These are phyloP conservation scores for Populus simonii DNA, from an alignment of 345 rosid species.

Conservation along the genomic window DNA sequence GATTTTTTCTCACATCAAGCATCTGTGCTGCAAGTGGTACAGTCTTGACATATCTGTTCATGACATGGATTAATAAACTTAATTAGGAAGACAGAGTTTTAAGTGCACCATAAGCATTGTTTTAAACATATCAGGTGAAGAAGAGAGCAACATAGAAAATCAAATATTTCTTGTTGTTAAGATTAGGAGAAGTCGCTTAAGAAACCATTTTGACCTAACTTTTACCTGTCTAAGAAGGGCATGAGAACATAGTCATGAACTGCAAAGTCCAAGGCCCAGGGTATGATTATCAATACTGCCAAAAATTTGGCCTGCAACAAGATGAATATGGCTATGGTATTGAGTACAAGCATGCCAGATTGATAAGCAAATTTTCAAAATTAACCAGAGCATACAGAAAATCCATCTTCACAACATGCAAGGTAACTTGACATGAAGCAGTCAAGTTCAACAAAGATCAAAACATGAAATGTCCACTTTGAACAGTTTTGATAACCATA, in stretches of 20 bases:
- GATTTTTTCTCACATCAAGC: slow-evolving; percentile 75
- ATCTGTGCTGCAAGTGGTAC: slow-evolving; percentile 90
- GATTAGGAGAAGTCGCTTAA: not conserved
- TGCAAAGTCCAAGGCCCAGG: slow-evolving; percentile 79
- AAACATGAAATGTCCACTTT: not conserved
- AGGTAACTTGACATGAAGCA: not conserved
- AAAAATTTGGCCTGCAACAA: slow-evolving; percentile 77
- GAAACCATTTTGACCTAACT: not conserved
- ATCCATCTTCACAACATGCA: not conserved
- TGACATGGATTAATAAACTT: not conserved
- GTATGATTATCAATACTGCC: slow-evolving; percentile 68
- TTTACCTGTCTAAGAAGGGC: slow-evolving; percentile 94
- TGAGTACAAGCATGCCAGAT: not conserved
- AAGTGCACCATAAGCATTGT: not conserved
- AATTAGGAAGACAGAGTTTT: not conserved
- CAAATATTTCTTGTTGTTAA: too few species aligned
- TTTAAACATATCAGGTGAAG: not conserved
- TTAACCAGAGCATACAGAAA: not conserved
- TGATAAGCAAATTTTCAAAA: not conserved
- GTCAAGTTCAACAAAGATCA: not conserved
- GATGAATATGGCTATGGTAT: slow-evolving; percentile 13
- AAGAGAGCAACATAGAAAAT: not conserved
- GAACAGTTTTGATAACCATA: not conserved
- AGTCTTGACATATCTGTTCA: slow-evolving; percentile 75
- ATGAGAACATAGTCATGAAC: slow-evolving; percentile 90